phyloP scores from a whole-genome alignment of 192 early-diverging fungal genomes.

The Rhizoclosmatium globosum region DNA sequence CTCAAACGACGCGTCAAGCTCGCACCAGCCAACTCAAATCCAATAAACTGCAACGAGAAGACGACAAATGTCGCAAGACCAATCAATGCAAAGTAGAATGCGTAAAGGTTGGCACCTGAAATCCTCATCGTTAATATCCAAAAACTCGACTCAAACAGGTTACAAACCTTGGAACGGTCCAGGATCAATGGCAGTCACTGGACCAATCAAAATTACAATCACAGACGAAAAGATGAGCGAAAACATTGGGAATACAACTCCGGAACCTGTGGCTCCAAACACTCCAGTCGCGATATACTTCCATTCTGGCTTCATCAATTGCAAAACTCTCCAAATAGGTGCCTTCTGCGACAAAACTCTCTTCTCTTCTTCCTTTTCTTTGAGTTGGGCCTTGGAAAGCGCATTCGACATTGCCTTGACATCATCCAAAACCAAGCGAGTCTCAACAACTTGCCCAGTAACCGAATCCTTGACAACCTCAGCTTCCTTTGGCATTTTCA shows the following conservation, averaged over 20 bases:
- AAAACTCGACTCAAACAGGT: neutral
- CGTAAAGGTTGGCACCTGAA: constrained; percentile 58
- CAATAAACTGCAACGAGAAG: constrained; percentile 56
- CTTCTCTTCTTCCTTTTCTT: constrained; percentile 3
- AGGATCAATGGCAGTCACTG: constrained; percentile 35
- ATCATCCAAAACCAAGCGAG: constrained; percentile 25
- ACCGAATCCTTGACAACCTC: constrained; percentile 17
- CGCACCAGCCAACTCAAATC: constrained; percentile 53
- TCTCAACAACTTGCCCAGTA: constrained; percentile 32
- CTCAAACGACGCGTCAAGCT: constrained; percentile 55
- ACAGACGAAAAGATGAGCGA: constrained; percentile 30
- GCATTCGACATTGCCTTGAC: neutral
- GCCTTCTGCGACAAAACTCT: constrained; percentile 49
- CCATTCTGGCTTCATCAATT: constrained; percentile 65
- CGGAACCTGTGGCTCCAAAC: constrained; percentile 32
- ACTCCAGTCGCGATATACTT: constrained; percentile 26
- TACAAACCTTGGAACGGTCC: constrained; percentile 29
- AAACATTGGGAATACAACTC: constrained; percentile 36
- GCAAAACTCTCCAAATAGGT: constrained; percentile 61
- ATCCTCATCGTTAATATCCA: neutral
- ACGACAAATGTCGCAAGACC: constrained; percentile 67
- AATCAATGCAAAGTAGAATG: constrained; percentile 68
- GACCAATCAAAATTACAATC: constrained; percentile 50
- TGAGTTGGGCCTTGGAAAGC: neutral
- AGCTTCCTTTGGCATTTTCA: neutral